phyloP scores from a whole-genome alignment of 176 grass and related monocot species.

The Musa itinerans region DNA sequence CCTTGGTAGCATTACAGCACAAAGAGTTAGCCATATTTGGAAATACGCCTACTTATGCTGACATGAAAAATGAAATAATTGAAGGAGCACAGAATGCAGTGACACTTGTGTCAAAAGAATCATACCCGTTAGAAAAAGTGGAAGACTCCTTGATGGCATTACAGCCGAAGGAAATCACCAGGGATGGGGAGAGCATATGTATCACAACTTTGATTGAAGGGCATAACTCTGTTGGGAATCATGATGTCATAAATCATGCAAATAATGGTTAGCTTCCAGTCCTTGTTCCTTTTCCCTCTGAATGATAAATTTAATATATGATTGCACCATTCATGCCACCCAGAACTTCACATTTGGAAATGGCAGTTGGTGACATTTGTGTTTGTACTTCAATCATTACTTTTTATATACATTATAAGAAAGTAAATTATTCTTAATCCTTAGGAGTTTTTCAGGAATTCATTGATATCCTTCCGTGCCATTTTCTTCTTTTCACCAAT shows the following conservation, averaged over 20 bases:
- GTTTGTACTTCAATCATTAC: not conserved
- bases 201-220: conserved; percentile 20
- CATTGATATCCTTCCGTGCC: too few species aligned
- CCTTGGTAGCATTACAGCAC: conserved; percentile 11
- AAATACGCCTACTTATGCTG: conserved; percentile 10
- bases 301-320: not conserved
- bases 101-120: conserved; percentile 18
- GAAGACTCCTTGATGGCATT: conserved; percentile 10
- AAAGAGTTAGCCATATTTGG: conserved; percentile 12
- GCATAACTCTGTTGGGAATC: conserved; percentile 12
- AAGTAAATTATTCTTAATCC: too few species aligned
- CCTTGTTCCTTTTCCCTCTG: not conserved
- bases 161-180: conserved; percentile 4
- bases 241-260: conserved; percentile 18
- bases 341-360: not conserved
- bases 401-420: too few species aligned
- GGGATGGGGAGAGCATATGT: conserved; percentile 16
- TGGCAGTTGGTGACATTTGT: not conserved
- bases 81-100: conserved; percentile 21
- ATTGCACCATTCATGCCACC: not conserved
- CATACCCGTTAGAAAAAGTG: conserved; percentile 11
- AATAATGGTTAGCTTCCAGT: conserved; percentile 31
- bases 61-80: conserved; percentile 15
- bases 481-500: not conserved
- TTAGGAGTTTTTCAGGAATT: too few species aligned